Conservation (phyloP, 805 yeast genomes). For the Cyberlindnera nakhonratchasimensis region DNA sequence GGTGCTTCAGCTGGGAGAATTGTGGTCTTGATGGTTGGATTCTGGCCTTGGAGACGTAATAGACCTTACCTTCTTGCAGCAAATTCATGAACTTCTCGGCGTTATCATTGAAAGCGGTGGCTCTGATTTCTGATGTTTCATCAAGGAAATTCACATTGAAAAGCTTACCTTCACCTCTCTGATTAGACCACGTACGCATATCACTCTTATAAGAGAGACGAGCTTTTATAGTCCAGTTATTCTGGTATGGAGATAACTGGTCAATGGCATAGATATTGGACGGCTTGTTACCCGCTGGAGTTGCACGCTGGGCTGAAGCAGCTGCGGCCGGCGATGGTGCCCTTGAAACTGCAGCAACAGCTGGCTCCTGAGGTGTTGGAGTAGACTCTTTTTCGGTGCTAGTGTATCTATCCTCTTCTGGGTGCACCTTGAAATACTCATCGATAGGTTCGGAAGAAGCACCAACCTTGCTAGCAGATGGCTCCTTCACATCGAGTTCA, state of each 20-base stretch:
- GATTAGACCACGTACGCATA: slow-evolving; percentile 82
- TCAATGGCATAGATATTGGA: slow-evolving; percentile 69
- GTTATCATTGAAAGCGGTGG: slow-evolving; percentile 87
- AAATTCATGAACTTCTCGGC: slow-evolving; percentile 76
- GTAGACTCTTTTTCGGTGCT: slow-evolving; percentile 23
- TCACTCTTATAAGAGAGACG: slow-evolving; percentile 88
- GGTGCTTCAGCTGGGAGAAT: slow-evolving; percentile 79
- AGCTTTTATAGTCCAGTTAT: slow-evolving; percentile 89
- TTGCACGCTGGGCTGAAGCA: slow-evolving; percentile 16
- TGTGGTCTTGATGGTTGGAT: slow-evolving; percentile 82
- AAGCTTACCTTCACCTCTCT: slow-evolving; percentile 83
- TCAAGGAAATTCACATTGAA: slow-evolving; percentile 87
- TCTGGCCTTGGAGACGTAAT: slow-evolving; percentile 76
- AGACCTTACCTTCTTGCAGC: slow-evolving; percentile 85
- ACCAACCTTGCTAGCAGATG: slow-evolving; percentile 38
- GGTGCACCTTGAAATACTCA: slow-evolving; percentile 55
- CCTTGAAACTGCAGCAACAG: slow-evolving; percentile 14
- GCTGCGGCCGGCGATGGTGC: slow-evolving; percentile 10
- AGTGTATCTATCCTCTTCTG: slow-evolving; percentile 43
- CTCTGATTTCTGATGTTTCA: slow-evolving; percentile 94
- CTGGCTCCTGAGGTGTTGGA: slow-evolving; percentile 21
- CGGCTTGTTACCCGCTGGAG: slow-evolving; percentile 22
- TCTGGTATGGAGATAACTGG: slow-evolving; percentile 86
- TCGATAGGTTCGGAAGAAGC: slow-evolving; percentile 45
- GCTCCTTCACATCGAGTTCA: slow-evolving; percentile 28